A percentile compares a stretch with the other conserved stretches of the same genome.
Evolutionary conservation across 2,329 filamentous ascomycete genomes (phyloP).

Genomic region (Polychaeton citri): DNA sequence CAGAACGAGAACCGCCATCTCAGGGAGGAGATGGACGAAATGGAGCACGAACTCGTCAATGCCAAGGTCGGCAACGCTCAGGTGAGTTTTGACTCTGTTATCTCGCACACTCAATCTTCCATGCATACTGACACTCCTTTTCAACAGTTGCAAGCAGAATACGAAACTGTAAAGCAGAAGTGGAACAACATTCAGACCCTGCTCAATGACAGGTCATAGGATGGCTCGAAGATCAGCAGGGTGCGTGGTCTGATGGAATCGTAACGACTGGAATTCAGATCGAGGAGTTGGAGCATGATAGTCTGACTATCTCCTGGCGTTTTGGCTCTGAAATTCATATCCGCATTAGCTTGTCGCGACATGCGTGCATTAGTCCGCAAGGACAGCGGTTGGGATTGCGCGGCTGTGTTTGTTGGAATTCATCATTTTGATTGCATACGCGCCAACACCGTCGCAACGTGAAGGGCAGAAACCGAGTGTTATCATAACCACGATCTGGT

Average conservation of each 20-base stretch:
- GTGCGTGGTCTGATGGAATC: not conserved
- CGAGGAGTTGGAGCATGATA: too few species aligned
- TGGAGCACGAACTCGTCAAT: constrained; percentile 82
- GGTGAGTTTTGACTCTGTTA: constrained; percentile 44
- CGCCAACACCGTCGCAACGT: too few species aligned
- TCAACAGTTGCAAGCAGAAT: constrained; percentile 33
- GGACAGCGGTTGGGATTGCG: too few species aligned
- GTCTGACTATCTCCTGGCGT: too few species aligned
- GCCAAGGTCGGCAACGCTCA: constrained; percentile 94
- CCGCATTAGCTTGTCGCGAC: too few species aligned
- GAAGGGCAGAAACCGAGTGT: too few species aligned
- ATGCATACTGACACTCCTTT: constrained; percentile 9
- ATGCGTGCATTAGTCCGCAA: too few species aligned
- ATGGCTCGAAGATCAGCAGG: not conserved
- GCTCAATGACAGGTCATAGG: constrained; percentile 16
- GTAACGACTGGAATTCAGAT: too few species aligned
- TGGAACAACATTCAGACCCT: constrained; percentile 33
- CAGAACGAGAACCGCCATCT: constrained; percentile 83
- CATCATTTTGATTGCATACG: too few species aligned
- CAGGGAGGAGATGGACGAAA: constrained; percentile 79
- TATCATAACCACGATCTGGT: too few species aligned
- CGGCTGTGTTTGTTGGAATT: too few species aligned
- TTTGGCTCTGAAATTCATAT: too few species aligned
- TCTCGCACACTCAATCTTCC: not conserved
- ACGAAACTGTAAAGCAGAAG: constrained; percentile 36